Base-by-base conservation (phyloP, 495 filamentous ascomycete genomes). In the Chaetomidium leptoderma region DNA sequence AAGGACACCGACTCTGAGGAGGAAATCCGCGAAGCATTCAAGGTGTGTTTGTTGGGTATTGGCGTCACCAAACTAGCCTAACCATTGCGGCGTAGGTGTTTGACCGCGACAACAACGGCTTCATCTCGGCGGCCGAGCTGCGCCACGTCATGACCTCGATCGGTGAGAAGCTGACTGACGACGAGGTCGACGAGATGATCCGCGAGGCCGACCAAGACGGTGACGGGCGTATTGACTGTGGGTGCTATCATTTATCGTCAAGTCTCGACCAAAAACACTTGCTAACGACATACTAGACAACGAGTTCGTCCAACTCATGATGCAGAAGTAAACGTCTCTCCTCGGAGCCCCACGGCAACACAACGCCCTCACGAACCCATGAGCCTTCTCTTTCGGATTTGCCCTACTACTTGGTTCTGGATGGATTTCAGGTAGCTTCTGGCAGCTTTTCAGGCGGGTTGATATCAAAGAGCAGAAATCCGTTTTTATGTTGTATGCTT, bases 131-230 rank as follows among this genome's bases (percentile, higher is more conserved):
- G 62, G 92, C 92, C 32, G 93, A 98, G 75, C 82, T 98, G 65
- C 91, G 93, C 69, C 93, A 97, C 68, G 93, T 98, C 74, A 98
- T 98, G 93, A 97, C 93, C 50, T 96, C 91, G 49, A 98, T 98
- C 67, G 93, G 93, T 55, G 93, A 98, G 86, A 97, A 97, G 81
- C 82, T 98, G 73, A 97, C 95, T 53, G 95, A 98, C 70, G 93
- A 98, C 68, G 95, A 98, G 79, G 93, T 98, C 55, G 95, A 98
- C 69, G 93, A 97, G 85, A 97, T 98, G 93, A 98, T 98, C 74
- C 85, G 93, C 63, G 93, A 98, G 80, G 95, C 93, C 64, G 93
- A 98, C 73, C 95, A 97, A 81, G 92, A 98, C 74, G 93, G 93
- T 63, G 93, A 98, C 75, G 93, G 92, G 60, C 77, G 78, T 59